Conservation (phyloP, 805 yeast genomes). For the Starmera dryadoides region DNA sequence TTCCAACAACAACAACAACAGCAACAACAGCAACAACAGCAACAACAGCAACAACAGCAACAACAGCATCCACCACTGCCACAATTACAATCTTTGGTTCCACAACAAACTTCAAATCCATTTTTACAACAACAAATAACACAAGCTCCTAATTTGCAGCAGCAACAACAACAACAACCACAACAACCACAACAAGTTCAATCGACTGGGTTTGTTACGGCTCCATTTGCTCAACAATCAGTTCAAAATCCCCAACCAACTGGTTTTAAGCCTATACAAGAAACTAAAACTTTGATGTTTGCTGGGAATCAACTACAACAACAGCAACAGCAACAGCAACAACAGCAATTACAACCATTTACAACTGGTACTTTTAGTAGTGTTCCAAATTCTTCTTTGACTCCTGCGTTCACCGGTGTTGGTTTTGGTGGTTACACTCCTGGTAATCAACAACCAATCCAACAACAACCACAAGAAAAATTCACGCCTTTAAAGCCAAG, state of each 20-base stretch:
- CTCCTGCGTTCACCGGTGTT: constrained; percentile 40
- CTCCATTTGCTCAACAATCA: neutral
- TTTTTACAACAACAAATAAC: constrained; percentile 13
- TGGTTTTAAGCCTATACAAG: neutral
- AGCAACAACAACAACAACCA: neutral
- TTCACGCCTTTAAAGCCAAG: too few species aligned
- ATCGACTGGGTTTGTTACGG: neutral
- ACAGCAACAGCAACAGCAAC: constrained; percentile 11
- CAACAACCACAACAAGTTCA: neutral
- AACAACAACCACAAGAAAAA: constrained; percentile 5
- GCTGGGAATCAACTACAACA: constrained; percentile 2
- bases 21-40: too few species aligned
- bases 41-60: too few species aligned
- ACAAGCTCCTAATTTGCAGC: constrained; percentile 14
- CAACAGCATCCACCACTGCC: too few species aligned
- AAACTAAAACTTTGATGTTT: neutral
- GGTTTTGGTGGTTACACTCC: constrained; percentile 49
- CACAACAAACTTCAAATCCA: constrained; percentile 16
- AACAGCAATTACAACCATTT: constrained; percentile 17
- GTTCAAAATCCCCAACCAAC: too few species aligned
- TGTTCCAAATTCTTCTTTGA: constrained; percentile 11
- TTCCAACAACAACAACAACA: constrained; percentile 10
- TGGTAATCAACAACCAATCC: constrained; percentile 3
- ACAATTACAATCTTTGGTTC: too few species aligned
- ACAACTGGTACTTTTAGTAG: constrained; percentile 15